These are phyloP conservation scores for Wickerhamomyces canadensis DNA, from an alignment of 805 yeast genomes.

Conservation along the genomic window DNA sequence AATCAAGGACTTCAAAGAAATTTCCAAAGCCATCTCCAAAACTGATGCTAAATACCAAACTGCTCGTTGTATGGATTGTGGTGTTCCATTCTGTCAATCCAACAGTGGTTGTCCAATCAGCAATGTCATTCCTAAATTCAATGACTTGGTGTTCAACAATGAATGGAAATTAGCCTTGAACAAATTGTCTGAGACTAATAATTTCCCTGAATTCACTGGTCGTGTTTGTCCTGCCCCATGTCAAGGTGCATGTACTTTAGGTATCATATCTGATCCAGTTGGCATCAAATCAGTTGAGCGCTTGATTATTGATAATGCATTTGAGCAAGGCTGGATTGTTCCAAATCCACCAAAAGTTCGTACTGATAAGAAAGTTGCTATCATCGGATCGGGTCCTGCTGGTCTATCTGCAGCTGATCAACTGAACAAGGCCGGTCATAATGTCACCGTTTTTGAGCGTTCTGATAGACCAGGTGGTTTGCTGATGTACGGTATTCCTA, in stretches of 20 bases:
- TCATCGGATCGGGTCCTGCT: constrained; percentile 96
- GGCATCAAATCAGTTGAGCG: constrained; percentile 95
- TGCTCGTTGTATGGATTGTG: constrained; percentile 99
- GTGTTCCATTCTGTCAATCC: constrained; percentile 97
- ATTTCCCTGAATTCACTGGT: constrained; percentile 98
- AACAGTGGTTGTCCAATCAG: constrained; percentile 98
- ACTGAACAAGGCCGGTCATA: constrained; percentile 92
- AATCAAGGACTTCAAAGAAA: constrained; percentile 88
- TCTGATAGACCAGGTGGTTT: constrained; percentile 95
- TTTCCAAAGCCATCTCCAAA: constrained; percentile 72
- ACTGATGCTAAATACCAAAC: constrained; percentile 88
- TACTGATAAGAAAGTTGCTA: constrained; percentile 80
- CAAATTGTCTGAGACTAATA: constrained; percentile 89
- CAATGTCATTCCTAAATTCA: constrained; percentile 96
- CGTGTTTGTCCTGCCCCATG: constrained; percentile 99
- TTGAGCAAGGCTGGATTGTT: constrained; percentile 93
- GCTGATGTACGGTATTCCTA: constrained; percentile 98
- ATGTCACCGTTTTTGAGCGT: constrained; percentile 88
- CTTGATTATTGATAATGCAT: constrained; percentile 94
- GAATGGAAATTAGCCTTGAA: constrained; percentile 93
- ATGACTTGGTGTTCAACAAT: constrained; percentile 90
- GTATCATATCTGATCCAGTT: constrained; percentile 91
- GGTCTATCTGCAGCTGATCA: constrained; percentile 98
- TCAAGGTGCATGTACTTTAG: constrained; percentile 93
- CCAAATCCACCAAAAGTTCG: constrained; percentile 75